A percentile compares a stretch with the other conserved stretches of the same genome.
Conservation (phyloP, 2,329 filamentous ascomycete genomes). For the Exophiala aquamarina region DNA sequence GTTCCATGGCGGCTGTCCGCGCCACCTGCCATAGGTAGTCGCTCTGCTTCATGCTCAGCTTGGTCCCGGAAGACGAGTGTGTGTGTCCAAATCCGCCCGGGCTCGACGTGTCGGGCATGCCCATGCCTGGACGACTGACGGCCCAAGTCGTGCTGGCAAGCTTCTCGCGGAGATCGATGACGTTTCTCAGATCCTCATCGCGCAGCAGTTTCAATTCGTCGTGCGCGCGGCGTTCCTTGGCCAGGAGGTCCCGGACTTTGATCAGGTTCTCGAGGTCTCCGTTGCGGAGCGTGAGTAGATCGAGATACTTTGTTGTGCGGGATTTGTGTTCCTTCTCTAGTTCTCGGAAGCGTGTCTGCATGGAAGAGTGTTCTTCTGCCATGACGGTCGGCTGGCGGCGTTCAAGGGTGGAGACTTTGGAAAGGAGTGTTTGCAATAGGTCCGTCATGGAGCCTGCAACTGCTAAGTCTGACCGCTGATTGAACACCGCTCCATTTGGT, state of each 20-base stretch:
- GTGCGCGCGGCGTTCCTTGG: slow-evolving; percentile 40
- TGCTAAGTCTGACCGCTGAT: not conserved
- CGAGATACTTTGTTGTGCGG: slow-evolving; percentile 38
- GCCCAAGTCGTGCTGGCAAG: slow-evolving; percentile 40
- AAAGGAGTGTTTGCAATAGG: slow-evolving; percentile 17
- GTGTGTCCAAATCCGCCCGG: slow-evolving; percentile 10
- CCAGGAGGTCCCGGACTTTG: slow-evolving; percentile 41
- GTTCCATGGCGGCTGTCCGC: slow-evolving; percentile 43
- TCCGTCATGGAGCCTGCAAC: slow-evolving; percentile 17
- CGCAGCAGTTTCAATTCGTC: slow-evolving; percentile 41
- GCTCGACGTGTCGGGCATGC: slow-evolving; percentile 29
- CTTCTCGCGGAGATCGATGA: slow-evolving; percentile 39
- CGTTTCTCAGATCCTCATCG: slow-evolving; percentile 43
- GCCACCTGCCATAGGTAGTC: slow-evolving; percentile 42
- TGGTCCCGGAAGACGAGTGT: slow-evolving; percentile 12
- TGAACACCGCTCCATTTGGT: not conserved
- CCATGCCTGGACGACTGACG: slow-evolving; percentile 20
- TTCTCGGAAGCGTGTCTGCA: slow-evolving; percentile 32
- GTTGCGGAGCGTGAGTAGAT: slow-evolving; percentile 42
- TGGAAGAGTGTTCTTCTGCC: slow-evolving; percentile 37
- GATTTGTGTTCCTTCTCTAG: slow-evolving; percentile 39
- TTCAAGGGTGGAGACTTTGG: slow-evolving; percentile 18
- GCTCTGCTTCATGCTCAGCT: slow-evolving; percentile 33
- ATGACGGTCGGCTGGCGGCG: slow-evolving; percentile 31
- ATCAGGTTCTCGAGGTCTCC: slow-evolving; percentile 46